Conservation (phyloP, 2,329 filamentous ascomycete species). For the Triangularia setosa region DNA sequence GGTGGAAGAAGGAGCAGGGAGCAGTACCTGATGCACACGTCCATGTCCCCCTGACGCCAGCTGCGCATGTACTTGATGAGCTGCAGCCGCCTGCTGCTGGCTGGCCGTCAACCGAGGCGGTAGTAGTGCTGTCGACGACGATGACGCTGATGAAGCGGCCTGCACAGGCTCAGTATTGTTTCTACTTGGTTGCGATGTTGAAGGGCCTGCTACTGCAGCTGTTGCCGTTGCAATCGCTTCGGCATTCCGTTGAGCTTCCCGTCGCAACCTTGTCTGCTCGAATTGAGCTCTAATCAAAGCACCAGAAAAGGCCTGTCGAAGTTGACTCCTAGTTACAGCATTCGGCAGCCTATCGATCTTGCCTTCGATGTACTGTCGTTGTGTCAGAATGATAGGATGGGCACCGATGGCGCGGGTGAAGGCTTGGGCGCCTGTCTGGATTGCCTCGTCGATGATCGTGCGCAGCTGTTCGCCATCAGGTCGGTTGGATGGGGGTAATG, state of each 20-base stretch:
- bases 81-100: conserved; percentile 18
- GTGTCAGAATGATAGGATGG: conserved; percentile 47
- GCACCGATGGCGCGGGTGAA: conserved; percentile 44
- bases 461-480: conserved; percentile 40
- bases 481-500: conserved; percentile 23
- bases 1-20: conserved; percentile 10
- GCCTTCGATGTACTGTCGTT: conserved; percentile 46
- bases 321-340: conserved; percentile 43
- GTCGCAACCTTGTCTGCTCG: conserved; percentile 35
- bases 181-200: not conserved
- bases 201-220: not conserved
- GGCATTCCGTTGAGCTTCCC: conserved; percentile 26
- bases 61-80: conserved; percentile 23
- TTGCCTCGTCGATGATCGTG: conserved; percentile 49
- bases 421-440: conserved; percentile 47
- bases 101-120: conserved; percentile 9
- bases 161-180: not conserved
- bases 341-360: conserved; percentile 51
- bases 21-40: conserved; percentile 25
- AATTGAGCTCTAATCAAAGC: conserved; percentile 45
- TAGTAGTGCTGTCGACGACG: not conserved
- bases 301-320: conserved; percentile 47
- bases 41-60: conserved; percentile 19
- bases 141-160: conserved; percentile 13
- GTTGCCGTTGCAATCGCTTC: conserved; percentile 10